phyloP scores from a whole-genome alignment of 208 protist species.

The Strigomonas culicis region DNA sequence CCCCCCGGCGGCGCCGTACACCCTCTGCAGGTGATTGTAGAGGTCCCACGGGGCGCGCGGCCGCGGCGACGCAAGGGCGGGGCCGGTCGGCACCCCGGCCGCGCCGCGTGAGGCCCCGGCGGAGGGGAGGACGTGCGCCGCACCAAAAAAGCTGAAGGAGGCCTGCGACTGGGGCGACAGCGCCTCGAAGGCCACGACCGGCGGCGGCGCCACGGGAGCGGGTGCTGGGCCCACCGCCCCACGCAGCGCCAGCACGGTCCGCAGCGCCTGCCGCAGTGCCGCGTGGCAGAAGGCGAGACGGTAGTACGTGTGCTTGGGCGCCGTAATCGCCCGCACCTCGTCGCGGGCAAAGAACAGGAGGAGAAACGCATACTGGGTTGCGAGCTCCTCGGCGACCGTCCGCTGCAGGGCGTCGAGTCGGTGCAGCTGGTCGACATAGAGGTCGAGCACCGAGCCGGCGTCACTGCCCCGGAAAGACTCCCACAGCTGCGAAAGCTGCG shows the following conservation, averaged over 20 bases:
- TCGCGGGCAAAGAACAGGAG: slow-evolving; percentile 79
- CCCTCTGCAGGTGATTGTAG: slow-evolving; percentile 5
- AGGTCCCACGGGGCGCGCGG: no score
- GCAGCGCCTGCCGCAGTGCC: slow-evolving; percentile 19
- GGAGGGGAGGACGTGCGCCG: slow-evolving; percentile 19
- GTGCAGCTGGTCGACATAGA: slow-evolving; percentile 26
- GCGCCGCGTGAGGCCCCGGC: neutral
- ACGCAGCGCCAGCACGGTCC: neutral
- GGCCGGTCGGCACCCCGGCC: neutral
- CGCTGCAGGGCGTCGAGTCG: slow-evolving; percentile 17
- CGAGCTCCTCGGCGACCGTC: slow-evolving; percentile 42
- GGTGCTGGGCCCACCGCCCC: neutral
- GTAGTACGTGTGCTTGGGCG: slow-evolving; percentile 50
- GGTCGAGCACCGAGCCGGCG: slow-evolving; percentile 36
- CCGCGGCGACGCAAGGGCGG: neutral
- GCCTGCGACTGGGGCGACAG: slow-evolving; percentile 25
- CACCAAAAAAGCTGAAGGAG: slow-evolving; percentile 45
- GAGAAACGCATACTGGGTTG: slow-evolving; percentile 50
- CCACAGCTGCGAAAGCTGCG: slow-evolving; percentile 71
- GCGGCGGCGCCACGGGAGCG: neutral
- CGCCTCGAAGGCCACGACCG: slow-evolving; percentile 8
- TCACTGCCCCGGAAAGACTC: slow-evolving; percentile 34
- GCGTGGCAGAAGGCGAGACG: slow-evolving; percentile 46
- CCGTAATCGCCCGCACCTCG: slow-evolving; percentile 74
- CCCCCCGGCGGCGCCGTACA: neutral